Percentiles rank a stretch among this genome's conserved stretches.
These are phyloP conservation scores for Potentilla sterilis DNA, from an alignment of 306 rosid genomes.

Conservation along the genomic window DNA sequence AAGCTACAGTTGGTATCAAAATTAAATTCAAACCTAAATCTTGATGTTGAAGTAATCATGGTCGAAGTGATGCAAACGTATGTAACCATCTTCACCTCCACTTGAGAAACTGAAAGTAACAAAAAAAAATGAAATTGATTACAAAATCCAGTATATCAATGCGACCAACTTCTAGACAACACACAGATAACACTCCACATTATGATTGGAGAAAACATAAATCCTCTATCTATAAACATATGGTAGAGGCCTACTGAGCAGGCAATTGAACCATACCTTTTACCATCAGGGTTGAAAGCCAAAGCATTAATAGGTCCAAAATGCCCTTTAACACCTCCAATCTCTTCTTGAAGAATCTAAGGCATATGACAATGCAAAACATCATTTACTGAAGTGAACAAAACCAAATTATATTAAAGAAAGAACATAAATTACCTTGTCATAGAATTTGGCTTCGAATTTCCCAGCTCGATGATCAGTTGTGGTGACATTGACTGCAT, in stretches of 20 bases:
- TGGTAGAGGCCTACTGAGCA: neutral
- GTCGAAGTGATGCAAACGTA: slow-evolving; percentile 89
- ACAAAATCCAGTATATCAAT: neutral
- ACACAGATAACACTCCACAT: neutral
- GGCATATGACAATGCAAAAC: slow-evolving; percentile 7
- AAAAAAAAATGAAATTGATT: neutral
- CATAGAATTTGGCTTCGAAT: slow-evolving; percentile 88
- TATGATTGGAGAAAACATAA: neutral
- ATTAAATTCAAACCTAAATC: slow-evolving; percentile 42
- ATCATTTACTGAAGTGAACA: slow-evolving; percentile 12
- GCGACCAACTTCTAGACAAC: neutral
- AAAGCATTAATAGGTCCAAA: slow-evolving; percentile 96
- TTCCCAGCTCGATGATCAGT: slow-evolving; percentile 96
- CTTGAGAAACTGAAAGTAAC: slow-evolving; percentile 67
- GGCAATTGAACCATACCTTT: slow-evolving; percentile 46
- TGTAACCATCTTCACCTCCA: slow-evolving; percentile 96
- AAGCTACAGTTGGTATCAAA: neutral
- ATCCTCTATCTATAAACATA: neutral
- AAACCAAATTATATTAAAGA: neutral
- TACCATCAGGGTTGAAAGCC: slow-evolving; percentile 96
- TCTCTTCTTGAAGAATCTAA: slow-evolving; percentile 95
- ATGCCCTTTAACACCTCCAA: slow-evolving; percentile 98
- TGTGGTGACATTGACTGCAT: slow-evolving; percentile 80
- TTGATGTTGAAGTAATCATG: slow-evolving; percentile 86
- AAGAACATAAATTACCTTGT: slow-evolving; percentile 49